Conservation (phyloP, 345 rosid species). For the Rhizophora apiculata region DNA sequence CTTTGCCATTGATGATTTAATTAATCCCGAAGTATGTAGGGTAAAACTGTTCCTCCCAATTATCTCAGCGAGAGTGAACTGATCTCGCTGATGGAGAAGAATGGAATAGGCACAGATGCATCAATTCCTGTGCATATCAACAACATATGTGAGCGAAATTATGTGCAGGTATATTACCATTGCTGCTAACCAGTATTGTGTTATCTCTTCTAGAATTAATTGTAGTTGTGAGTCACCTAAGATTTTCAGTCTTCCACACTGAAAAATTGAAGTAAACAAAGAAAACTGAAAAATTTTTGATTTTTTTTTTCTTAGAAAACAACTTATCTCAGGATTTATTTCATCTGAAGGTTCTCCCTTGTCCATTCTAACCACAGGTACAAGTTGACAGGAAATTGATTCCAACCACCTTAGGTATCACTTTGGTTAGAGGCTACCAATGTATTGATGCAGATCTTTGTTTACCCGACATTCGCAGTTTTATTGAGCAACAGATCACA, state of each 20-base stretch:
- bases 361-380: slow-evolving; percentile 48
- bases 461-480: slow-evolving; percentile 93
- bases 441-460: slow-evolving; percentile 95
- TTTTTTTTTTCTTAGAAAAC: neutral
- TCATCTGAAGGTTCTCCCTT: neutral
- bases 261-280: neutral
- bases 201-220: neutral
- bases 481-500: slow-evolving; percentile 94
- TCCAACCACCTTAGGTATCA: slow-evolving; percentile 89
- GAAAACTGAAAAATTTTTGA: neutral
- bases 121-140: slow-evolving; percentile 89
- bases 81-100: slow-evolving; percentile 91
- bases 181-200: neutral
- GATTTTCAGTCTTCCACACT: neutral
- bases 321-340: neutral
- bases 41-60: slow-evolving; percentile 75
- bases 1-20: slow-evolving; percentile 10
- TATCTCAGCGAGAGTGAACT: slow-evolving; percentile 93
- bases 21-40: slow-evolving; percentile 43
- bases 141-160: slow-evolving; percentile 95
- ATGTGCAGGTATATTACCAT: slow-evolving; percentile 62
- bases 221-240: neutral
- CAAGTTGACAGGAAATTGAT: slow-evolving; percentile 82
- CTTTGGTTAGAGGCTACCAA: slow-evolving; percentile 86
- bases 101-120: slow-evolving; percentile 97